A percentile compares a stretch with the other conserved stretches of the same genome.
These are phyloP conservation scores for Lodderomyces margitis DNA, from an alignment of 1,139 yeast genomes.

Conservation along the genomic window DNA sequence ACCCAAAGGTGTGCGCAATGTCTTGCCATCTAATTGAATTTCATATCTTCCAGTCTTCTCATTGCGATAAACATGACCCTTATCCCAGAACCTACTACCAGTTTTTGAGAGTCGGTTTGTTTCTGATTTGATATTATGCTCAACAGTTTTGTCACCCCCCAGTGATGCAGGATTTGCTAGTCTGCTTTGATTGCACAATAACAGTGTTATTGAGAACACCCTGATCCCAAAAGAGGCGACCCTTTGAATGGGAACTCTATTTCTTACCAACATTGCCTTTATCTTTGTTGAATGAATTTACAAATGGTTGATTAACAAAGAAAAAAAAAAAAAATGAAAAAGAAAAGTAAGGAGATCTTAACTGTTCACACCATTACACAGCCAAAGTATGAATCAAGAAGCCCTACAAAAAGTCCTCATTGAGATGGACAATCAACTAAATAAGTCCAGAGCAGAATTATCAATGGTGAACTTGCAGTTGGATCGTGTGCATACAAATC, in stretches of 20 bases:
- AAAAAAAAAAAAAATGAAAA: constrained; percentile 3
- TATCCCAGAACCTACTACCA: constrained; percentile 80
- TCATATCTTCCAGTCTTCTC: constrained; percentile 33
- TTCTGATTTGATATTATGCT: constrained; percentile 55
- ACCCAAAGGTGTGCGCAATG: constrained; percentile 85
- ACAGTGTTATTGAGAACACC: neutral
- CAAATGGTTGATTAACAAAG: neutral
- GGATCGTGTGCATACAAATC: constrained; percentile 54
- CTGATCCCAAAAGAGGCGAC: neutral
- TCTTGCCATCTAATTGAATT: constrained; percentile 68
- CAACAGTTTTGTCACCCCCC: constrained; percentile 40
- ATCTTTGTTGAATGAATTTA: neutral
- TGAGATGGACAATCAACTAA: constrained; percentile 66
- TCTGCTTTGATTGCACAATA: neutral
- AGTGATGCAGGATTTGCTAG: constrained; percentile 13
- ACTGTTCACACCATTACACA: neutral
- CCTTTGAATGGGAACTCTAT: neutral
- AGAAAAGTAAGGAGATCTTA: neutral
- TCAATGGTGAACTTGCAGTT: constrained; percentile 61
- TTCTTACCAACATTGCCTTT: neutral
- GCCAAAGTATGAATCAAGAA: constrained; percentile 41
- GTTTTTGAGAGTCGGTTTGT: constrained; percentile 73
- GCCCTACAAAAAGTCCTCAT: constrained; percentile 51
- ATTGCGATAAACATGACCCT: constrained; percentile 51
- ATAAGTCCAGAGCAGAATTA: constrained; percentile 62